A percentile compares a stretch with the other conserved stretches of the same genome.
These are phyloP conservation scores for Groenewaldozyma sp. DNA, from an alignment of 1,139 yeast genomes.

Conservation along the genomic window DNA sequence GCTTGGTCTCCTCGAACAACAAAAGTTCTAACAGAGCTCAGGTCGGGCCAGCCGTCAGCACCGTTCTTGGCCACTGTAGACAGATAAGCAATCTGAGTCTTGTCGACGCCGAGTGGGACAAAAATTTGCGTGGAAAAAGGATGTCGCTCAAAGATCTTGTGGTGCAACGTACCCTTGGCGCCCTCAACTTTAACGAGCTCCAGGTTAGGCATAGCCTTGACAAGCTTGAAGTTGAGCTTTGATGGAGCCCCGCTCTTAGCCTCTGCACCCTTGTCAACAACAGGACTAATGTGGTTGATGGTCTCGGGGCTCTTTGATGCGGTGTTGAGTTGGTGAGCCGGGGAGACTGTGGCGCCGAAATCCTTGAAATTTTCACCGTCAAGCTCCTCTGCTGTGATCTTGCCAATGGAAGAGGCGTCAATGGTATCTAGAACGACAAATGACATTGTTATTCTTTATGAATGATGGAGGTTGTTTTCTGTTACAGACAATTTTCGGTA, in stretches of 20 bases:
- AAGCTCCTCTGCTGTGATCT: conserved; percentile 31
- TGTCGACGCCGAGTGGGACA: conserved; percentile 69
- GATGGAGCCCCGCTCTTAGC: conserved; percentile 41
- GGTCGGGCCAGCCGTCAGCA: conserved; percentile 48
- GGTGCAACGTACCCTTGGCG: conserved; percentile 32
- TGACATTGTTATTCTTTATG: not conserved
- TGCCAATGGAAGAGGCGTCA: not conserved
- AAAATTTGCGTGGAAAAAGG: conserved; percentile 89
- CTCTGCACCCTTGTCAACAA: conserved; percentile 41
- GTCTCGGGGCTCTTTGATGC: conserved; percentile 26
- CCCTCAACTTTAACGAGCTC: conserved; percentile 38
- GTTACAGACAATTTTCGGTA: too few relatives aligned
- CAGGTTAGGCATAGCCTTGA: conserved; percentile 67
- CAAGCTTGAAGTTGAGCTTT: conserved; percentile 58
- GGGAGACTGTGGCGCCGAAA: conserved; percentile 49
- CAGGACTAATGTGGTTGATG: conserved; percentile 61
- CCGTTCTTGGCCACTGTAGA: conserved; percentile 72
- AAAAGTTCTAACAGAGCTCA: conserved; percentile 53
- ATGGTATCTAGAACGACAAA: not conserved
- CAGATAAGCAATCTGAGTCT: conserved; percentile 45
- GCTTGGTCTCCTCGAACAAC: conserved; percentile 76
- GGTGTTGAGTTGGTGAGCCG: conserved; percentile 39
- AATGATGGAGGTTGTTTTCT: not conserved
- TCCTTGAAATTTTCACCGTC: conserved; percentile 41
- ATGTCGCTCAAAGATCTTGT: conserved; percentile 79